These are phyloP conservation scores for Neopestalotiopsis clavispora DNA, from an alignment of 2,329 filamentous ascomycete genomes.

Conservation along the genomic window DNA sequence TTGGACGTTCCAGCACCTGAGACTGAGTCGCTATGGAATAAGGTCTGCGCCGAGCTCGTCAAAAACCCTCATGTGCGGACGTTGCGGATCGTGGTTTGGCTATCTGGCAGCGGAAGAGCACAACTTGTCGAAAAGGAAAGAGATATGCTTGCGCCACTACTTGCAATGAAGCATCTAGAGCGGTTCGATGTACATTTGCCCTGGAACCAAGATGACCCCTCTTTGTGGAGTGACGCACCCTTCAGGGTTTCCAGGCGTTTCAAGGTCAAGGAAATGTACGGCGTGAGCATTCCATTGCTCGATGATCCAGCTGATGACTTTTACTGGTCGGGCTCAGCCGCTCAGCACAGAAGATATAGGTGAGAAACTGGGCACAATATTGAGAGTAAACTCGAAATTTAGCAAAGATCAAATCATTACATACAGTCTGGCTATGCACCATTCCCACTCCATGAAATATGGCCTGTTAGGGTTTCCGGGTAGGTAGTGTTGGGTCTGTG, in stretches of 20 bases:
- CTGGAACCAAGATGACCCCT: neutral
- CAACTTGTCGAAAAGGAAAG: neutral
- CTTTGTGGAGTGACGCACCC: neutral
- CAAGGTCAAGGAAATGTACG: neutral
- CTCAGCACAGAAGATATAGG: neutral
- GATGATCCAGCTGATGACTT: neutral
- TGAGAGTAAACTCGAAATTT: too few relatives aligned
- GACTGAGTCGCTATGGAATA: neutral
- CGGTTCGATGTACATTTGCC: neutral
- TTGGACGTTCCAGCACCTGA: neutral
- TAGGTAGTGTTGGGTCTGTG: too few relatives aligned
- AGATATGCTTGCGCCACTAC: neutral
- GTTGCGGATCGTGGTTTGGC: neutral
- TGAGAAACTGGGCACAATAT: neutral
- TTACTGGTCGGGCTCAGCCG: neutral
- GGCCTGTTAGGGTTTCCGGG: too few relatives aligned
- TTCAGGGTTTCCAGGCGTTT: neutral
- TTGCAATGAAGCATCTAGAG: neutral
- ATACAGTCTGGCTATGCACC: too few relatives aligned
- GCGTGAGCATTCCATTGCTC: neutral
- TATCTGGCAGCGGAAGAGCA: neutral
- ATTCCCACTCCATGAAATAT: too few relatives aligned
- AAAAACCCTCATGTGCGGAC: neutral
- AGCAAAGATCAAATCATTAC: too few relatives aligned
- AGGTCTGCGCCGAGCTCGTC: neutral